phyloP scores from a whole-genome alignment of 306 rosid species.

The Gastrolobium bilobum region DNA sequence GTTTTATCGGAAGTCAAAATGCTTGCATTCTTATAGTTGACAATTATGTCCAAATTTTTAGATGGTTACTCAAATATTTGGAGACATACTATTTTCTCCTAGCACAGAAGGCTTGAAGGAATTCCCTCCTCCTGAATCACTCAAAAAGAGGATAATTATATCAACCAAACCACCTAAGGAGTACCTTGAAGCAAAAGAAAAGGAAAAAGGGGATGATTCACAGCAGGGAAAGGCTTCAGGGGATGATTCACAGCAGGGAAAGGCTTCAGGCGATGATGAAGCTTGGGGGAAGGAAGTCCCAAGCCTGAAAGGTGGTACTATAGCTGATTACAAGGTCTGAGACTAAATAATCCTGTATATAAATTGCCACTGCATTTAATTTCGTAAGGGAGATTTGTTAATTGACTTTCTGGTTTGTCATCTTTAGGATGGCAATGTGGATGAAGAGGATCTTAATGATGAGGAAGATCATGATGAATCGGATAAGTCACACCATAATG shows the following conservation, averaged over 20 bases:
- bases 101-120: slow-evolving; percentile 75
- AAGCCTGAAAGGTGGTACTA: slow-evolving; percentile 53
- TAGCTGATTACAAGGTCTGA: slow-evolving; percentile 71
- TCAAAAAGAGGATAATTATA: slow-evolving; percentile 81
- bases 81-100: slow-evolving; percentile 80
- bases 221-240: slow-evolving; percentile 53
- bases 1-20: slow-evolving; percentile 34
- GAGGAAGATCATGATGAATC: slow-evolving; percentile 64
- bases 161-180: slow-evolving; percentile 99
- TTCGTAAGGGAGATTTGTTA: slow-evolving; percentile 23
- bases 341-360: slow-evolving; percentile 31
- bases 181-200: slow-evolving; percentile 79
- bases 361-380: slow-evolving; percentile 38
- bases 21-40: slow-evolving; percentile 40
- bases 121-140: slow-evolving; percentile 92
- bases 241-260: slow-evolving; percentile 63
- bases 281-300: slow-evolving; percentile 94
- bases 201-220: slow-evolving; percentile 62
- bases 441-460: slow-evolving; percentile 56
- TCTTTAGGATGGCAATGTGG: slow-evolving; percentile 58
- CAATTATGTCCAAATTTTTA: slow-evolving; percentile 53
- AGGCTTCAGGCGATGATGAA: slow-evolving; percentile 62
- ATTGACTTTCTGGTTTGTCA: slow-evolving; percentile 40
- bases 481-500: slow-evolving; percentile 61
- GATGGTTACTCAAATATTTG: slow-evolving; percentile 85